Evolutionary conservation across 208 protist genomes (phyloP).

Genomic region (Sergeia podlipaevii): DNA sequence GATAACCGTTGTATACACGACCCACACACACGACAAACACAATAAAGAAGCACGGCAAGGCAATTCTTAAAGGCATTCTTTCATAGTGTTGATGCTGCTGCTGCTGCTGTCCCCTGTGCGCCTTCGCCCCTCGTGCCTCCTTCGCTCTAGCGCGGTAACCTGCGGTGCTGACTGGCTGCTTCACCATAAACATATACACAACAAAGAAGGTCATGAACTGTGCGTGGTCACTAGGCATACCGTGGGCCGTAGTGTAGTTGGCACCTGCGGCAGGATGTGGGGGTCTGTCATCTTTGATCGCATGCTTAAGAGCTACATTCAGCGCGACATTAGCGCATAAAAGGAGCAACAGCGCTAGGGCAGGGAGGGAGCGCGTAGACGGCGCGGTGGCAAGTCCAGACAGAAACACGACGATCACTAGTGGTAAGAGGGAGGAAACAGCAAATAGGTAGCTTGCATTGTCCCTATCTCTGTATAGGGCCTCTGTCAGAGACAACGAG

Average conservation of each 20-base stretch:
- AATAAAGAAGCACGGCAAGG: constrained; percentile 21
- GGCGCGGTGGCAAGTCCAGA: constrained; percentile 51
- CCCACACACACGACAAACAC: constrained; percentile 39
- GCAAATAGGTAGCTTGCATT: constrained; percentile 52
- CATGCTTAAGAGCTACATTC: constrained; percentile 44
- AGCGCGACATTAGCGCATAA: constrained; percentile 36
- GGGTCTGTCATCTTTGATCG: constrained; percentile 35
- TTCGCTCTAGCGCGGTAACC: not conserved
- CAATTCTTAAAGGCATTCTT: not conserved
- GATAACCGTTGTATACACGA: constrained; percentile 75
- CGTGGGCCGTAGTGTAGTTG: constrained; percentile 46
- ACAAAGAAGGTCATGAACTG: constrained; percentile 79
- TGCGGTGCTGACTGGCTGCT: constrained; percentile 6
- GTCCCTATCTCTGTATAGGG: constrained; percentile 42
- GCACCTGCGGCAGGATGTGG: constrained; percentile 26
- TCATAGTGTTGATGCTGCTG: not conserved
- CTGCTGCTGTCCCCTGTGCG: not conserved
- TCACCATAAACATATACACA: constrained; percentile 34
- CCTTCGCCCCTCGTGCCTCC: not conserved
- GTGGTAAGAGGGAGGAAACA: constrained; percentile 46
- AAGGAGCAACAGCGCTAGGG: constrained; percentile 51
- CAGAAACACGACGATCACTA: constrained; percentile 61
- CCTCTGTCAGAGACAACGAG: constrained; percentile 47
- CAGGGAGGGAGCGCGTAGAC: constrained; percentile 22
- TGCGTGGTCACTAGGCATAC: constrained; percentile 77